A percentile compares a stretch with the other conserved stretches of the same genome.
These are phyloP conservation scores for Termitomyces sp. DNA, from an alignment of 768 basidiomycete species.

Conservation along the genomic window DNA sequence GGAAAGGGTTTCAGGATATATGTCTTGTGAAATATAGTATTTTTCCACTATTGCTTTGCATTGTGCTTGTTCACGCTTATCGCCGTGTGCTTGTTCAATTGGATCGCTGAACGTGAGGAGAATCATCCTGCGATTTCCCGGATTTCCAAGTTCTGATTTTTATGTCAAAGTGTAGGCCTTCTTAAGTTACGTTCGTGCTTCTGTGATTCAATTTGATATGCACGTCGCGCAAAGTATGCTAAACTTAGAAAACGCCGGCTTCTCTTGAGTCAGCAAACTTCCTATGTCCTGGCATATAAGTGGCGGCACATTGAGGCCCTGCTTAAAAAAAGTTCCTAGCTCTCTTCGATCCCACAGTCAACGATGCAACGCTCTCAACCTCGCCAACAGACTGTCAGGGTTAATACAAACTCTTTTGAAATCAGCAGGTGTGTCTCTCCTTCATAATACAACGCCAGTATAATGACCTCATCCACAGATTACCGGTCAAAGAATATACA, in stretches of 20 bases:
- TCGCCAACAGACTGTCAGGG: constrained; percentile 12
- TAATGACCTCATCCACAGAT: constrained; percentile 7
- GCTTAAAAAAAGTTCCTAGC: not conserved
- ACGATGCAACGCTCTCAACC: constrained; percentile 4
- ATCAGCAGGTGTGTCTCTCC: constrained; percentile 17
- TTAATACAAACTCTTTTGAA: constrained; percentile 24
- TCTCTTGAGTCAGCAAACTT: not conserved
- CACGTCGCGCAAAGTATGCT: not conserved
- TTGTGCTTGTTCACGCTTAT: not conserved
- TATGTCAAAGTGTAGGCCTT: constrained; percentile 3
- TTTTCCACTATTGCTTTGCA: constrained; percentile 3
- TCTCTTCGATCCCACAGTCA: not conserved
- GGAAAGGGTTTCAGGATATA: constrained; percentile 12
- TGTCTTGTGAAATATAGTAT: constrained; percentile 18
- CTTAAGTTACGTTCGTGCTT: not conserved
- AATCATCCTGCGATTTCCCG: not conserved
- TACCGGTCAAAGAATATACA: constrained; percentile 21
- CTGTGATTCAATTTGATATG: not conserved
- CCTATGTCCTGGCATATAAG: not conserved
- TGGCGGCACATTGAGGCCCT: not conserved
- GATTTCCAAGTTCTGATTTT: constrained; percentile 2
- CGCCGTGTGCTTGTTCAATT: not conserved
- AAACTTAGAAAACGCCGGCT: not conserved
- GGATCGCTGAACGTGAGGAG: constrained; percentile 4
- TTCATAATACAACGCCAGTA: not conserved